Evolutionary conservation across 768 basidiomycete species (phyloP).

Genomic region (Lactarius sanguifluus): DNA sequence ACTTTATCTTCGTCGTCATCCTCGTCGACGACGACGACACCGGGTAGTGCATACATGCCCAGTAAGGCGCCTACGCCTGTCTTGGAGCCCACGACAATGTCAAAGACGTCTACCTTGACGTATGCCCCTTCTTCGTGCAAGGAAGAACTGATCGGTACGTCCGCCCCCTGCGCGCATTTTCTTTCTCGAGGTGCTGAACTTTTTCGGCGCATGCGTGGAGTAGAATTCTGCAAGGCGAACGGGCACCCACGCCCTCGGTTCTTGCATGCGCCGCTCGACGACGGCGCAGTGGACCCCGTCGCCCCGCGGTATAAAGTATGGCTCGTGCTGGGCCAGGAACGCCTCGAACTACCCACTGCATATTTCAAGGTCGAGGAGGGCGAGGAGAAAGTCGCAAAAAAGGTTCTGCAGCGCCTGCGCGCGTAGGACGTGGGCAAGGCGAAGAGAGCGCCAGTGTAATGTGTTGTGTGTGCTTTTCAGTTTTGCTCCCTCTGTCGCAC

Average conservation of each 20-base stretch:
- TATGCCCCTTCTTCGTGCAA: background rate
- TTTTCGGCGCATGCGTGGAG: background rate
- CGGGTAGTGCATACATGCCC: background rate
- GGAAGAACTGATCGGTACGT: conserved; percentile 19
- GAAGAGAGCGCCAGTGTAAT: background rate
- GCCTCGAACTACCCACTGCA: conserved; percentile 28
- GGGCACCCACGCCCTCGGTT: conserved; percentile 9
- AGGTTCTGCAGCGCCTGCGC: conserved; percentile 30
- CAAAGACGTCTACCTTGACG: background rate
- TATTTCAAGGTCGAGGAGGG: conserved; percentile 25
- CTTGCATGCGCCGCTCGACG: conserved; percentile 1
- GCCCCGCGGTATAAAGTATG: conserved; percentile 26
- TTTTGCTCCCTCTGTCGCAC: background rate
- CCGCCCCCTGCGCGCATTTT: background rate
- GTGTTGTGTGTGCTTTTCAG: background rate
- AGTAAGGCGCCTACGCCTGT: background rate
- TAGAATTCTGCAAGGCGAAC: conserved; percentile 16
- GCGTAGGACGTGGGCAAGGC: conserved; percentile 5
- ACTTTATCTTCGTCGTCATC: background rate
- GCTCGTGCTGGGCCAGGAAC: conserved; percentile 30
- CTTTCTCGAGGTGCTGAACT: background rate
- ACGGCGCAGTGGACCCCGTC: background rate
- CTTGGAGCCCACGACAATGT: background rate
- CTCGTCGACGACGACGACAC: background rate
- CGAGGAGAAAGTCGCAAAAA: conserved; percentile 30